Conservation (phyloP, 2,329 filamentous ascomycete species). For the Dothidotthia symphoricarpi region DNA sequence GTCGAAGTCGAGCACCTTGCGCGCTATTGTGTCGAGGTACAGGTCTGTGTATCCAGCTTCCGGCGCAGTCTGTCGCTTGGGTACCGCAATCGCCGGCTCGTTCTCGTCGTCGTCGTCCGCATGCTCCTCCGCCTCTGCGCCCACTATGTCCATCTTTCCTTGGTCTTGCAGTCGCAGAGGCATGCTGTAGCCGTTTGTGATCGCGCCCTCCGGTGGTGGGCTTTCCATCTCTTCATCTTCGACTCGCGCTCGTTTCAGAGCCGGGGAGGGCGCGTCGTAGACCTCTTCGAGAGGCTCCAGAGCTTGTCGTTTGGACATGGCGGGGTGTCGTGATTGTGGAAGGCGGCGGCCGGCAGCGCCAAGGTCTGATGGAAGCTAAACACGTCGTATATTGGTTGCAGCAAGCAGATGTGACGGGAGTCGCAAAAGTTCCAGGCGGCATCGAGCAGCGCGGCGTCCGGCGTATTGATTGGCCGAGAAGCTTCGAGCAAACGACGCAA, state of each 20-base stretch:
- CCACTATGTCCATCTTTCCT: conserved; percentile 35
- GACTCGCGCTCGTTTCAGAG: conserved; percentile 49
- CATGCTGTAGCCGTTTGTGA: conserved; percentile 33
- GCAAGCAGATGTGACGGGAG: neutral
- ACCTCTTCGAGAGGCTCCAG: conserved; percentile 47
- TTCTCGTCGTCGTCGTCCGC: conserved; percentile 38
- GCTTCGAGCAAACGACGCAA: conserved; percentile 25
- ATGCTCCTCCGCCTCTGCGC: conserved; percentile 38
- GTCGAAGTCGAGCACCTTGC: conserved; percentile 91
- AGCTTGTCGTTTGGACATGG: conserved; percentile 51
- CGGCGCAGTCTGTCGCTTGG: conserved; percentile 70
- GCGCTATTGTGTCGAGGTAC: conserved; percentile 95
- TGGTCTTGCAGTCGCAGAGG: conserved; percentile 26
- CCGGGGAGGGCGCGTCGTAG: conserved; percentile 45
- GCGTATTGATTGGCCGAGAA: conserved; percentile 5
- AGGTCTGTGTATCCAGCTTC: conserved; percentile 89
- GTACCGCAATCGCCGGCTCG: conserved; percentile 45
- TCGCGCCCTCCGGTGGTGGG: conserved; percentile 21
- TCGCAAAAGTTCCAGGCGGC: too few relatives aligned
- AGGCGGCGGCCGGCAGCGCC: neutral
- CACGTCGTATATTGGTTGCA: neutral
- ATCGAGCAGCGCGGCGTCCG: neutral
- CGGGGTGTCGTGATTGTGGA: conserved; percentile 14
- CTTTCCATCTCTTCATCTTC: conserved; percentile 44
- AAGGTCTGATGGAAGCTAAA: neutral